Evolutionary conservation across 1,284 basidiomycete species (phyloP).

Genomic region (Heterobasidion occidentale): DNA sequence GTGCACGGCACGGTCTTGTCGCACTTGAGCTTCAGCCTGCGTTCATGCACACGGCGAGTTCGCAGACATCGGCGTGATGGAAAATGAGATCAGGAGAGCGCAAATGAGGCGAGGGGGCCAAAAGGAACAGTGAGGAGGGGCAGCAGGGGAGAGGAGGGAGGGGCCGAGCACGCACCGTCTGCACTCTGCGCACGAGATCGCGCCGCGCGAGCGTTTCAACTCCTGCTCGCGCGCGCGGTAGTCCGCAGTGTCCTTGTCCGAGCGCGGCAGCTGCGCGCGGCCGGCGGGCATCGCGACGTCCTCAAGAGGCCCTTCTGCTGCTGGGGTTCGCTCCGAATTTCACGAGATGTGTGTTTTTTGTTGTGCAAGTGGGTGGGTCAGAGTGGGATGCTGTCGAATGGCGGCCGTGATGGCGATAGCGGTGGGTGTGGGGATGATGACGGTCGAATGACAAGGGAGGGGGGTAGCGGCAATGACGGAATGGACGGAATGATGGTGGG

Average conservation of each 20-base stretch:
- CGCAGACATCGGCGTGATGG: background rate
- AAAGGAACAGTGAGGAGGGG: background rate
- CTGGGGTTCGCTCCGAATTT: too few species aligned
- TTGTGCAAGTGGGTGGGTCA: too few species aligned
- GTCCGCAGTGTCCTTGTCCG: background rate
- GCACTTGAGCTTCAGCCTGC: constrained; percentile 41
- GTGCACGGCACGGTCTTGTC: constrained; percentile 71
- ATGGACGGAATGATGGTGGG: too few species aligned
- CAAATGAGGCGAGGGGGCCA: background rate
- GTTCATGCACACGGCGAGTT: background rate
- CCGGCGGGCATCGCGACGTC: too few species aligned
- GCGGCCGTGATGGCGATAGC: too few species aligned
- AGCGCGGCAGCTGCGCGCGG: background rate
- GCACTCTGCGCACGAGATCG: background rate
- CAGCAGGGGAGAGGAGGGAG: background rate
- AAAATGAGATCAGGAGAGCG: background rate
- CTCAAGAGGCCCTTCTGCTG: too few species aligned
- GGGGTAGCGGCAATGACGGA: too few species aligned
- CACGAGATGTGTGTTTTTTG: too few species aligned
- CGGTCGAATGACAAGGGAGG: too few species aligned
- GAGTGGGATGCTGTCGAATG: too few species aligned
- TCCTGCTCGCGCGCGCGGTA: background rate
- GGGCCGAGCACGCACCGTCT: background rate
- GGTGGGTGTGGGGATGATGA: too few species aligned
- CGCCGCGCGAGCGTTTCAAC: background rate